Evolutionary conservation across 2,329 filamentous ascomycete species (phyloP).

Genomic region (Pseudocercospora crystallina): DNA sequence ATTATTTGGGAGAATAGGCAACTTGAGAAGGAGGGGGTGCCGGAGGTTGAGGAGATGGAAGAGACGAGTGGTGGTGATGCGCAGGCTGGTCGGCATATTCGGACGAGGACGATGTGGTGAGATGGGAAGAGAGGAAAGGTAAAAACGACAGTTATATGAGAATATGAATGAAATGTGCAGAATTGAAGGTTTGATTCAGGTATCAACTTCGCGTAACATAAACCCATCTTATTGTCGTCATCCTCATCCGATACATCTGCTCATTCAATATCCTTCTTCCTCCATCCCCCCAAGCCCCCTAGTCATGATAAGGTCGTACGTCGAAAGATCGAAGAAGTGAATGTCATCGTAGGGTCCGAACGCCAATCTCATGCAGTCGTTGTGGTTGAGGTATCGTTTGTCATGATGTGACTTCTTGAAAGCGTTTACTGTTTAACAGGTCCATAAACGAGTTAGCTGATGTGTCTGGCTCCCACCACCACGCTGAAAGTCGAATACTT

Average conservation of each 20-base stretch:
- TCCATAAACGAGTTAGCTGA: constrained; percentile 4
- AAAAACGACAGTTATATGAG: constrained; percentile 1
- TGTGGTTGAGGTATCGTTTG: constrained; percentile 1
- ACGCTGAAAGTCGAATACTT: constrained; percentile 8
- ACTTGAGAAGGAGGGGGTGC: constrained; percentile 50
- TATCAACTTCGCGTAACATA: constrained; percentile 1
- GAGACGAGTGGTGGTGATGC: constrained; percentile 18
- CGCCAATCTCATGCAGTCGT: not conserved
- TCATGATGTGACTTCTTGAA: not conserved
- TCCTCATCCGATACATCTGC: not conserved
- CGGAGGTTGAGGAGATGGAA: constrained; percentile 26
- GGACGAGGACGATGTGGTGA: constrained; percentile 14
- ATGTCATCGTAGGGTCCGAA: not conserved
- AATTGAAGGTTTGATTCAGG: constrained; percentile 2
- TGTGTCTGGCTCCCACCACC: constrained; percentile 8
- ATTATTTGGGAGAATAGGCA: constrained; percentile 62
- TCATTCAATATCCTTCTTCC: not conserved
- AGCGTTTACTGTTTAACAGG: constrained; percentile 2
- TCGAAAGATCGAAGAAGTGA: not conserved
- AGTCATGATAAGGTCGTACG: no score
- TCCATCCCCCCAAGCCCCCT: no score
- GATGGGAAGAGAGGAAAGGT: no score
- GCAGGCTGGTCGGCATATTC: constrained; percentile 2
- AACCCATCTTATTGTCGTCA: not conserved
- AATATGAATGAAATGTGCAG: not conserved